A percentile compares a stretch with the other conserved stretches of the same genome.
These are phyloP conservation scores for Phaeophleospora eucalypticola DNA, from an alignment of 2,329 filamentous ascomycete genomes.

Conservation along the genomic window DNA sequence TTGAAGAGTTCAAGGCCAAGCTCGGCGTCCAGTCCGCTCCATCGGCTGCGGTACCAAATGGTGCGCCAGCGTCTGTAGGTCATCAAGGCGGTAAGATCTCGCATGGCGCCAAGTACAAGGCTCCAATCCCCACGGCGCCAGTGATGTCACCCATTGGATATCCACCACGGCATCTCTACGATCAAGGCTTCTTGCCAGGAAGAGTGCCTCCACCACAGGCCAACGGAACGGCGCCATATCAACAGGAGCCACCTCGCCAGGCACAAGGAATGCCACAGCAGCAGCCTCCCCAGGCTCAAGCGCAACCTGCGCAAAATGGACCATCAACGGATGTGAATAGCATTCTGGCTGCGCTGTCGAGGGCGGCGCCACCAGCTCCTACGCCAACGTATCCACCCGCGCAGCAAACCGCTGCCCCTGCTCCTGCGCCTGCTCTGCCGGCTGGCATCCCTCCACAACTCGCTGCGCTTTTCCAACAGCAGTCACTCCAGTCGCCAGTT, in stretches of 20 bases:
- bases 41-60: slow-evolving; percentile 15
- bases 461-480: slow-evolving; percentile 25
- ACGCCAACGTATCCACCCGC: slow-evolving; percentile 18
- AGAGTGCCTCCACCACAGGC: slow-evolving; percentile 10
- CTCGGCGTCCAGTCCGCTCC: slow-evolving; percentile 15
- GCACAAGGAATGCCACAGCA: slow-evolving; percentile 12
- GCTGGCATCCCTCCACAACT: slow-evolving; percentile 16
- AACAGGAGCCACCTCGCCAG: slow-evolving; percentile 7
- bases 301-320: slow-evolving; percentile 11
- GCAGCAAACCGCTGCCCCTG: slow-evolving; percentile 18
- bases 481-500: slow-evolving; percentile 12
- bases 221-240: slow-evolving; percentile 12
- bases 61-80: slow-evolving; percentile 10
- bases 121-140: slow-evolving; percentile 29
- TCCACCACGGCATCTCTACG: slow-evolving; percentile 30
- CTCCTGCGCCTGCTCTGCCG: slow-evolving; percentile 15
- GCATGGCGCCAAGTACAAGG: slow-evolving; percentile 28
- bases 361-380: slow-evolving; percentile 24
- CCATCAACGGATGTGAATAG: slow-evolving; percentile 32
- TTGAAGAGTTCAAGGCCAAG: slow-evolving; percentile 75
- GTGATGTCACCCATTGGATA: slow-evolving; percentile 28
- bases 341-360: slow-evolving; percentile 34
- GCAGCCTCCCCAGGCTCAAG: slow-evolving; percentile 15
- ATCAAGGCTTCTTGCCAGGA: slow-evolving; percentile 28
- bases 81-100: slow-evolving; percentile 13